phyloP scores from a whole-genome alignment of 495 filamentous ascomycete species.

The Lepraria neglecta region DNA sequence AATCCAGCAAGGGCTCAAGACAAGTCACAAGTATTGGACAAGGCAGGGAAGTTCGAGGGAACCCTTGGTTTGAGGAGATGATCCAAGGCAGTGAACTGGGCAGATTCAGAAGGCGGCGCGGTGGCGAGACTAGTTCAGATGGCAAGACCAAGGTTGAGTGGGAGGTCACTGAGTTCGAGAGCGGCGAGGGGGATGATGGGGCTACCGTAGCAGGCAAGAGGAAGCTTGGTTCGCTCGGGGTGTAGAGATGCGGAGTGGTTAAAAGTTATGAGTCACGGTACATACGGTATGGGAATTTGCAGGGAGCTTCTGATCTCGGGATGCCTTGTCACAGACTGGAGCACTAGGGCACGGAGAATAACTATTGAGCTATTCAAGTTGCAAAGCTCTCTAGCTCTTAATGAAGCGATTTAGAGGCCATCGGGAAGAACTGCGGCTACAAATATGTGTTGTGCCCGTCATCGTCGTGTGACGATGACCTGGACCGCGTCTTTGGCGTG shows the following conservation, averaged over 20 bases:
- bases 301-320: neutral
- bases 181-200: constrained; percentile 52
- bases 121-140: constrained; percentile 48
- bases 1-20: neutral
- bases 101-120: constrained; percentile 53
- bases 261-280: neutral
- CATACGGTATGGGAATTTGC: neutral
- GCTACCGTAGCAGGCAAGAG: constrained; percentile 40
- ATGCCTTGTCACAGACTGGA: neutral
- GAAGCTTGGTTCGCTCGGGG: constrained; percentile 44
- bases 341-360: neutral
- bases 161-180: constrained; percentile 66
- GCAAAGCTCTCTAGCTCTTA: too few species aligned
- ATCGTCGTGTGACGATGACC: neutral
- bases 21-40: constrained; percentile 29
- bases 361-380: too few species aligned
- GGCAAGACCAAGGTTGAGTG: constrained; percentile 63
- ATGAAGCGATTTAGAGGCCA: too few species aligned
- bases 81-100: constrained; percentile 67
- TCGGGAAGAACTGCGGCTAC: too few species aligned
- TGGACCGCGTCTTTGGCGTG: neutral
- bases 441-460: too few species aligned
- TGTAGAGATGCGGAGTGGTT: constrained; percentile 23
- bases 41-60: constrained; percentile 42
- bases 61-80: constrained; percentile 81